Percentiles rank a stretch among this genome's conserved stretches.
Conservation (phyloP, 495 filamentous ascomycete genomes). For the Terfezia claveryi region DNA sequence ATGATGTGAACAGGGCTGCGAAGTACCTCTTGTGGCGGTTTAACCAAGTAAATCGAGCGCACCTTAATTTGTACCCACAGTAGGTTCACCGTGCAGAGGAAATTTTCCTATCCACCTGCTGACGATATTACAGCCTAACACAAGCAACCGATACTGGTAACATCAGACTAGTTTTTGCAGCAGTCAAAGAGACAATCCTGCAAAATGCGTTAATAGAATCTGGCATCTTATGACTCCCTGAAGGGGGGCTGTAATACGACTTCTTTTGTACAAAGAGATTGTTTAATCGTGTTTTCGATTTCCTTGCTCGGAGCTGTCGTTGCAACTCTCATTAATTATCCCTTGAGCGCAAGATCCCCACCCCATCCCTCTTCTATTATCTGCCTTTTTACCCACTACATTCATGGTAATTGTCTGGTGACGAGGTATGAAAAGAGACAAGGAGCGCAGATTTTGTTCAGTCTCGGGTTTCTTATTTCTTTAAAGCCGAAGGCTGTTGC, state of each 20-base stretch:
- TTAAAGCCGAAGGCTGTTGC: not conserved
- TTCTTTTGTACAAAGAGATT: slow-evolving; percentile 11
- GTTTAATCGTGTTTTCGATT: slow-evolving; percentile 1
- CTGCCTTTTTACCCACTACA: too few relatives aligned
- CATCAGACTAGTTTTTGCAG: slow-evolving; percentile 90
- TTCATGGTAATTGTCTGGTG: too few relatives aligned
- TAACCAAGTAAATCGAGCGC: slow-evolving; percentile 91
- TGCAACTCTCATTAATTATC: not conserved
- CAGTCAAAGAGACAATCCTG: slow-evolving; percentile 94
- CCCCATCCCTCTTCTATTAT: too few relatives aligned
- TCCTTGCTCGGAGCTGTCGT: not conserved
- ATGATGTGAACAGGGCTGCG: slow-evolving; percentile 90
- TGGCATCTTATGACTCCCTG: slow-evolving; percentile 54
- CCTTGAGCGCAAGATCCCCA: not conserved
- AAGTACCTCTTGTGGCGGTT: slow-evolving; percentile 98
- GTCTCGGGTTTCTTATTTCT: slow-evolving; percentile 2
- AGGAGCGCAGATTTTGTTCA: not conserved
- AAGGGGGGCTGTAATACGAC: too few relatives aligned
- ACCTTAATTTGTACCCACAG: slow-evolving; percentile 95
- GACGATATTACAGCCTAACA: slow-evolving; percentile 44
- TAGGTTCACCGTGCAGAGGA: slow-evolving; percentile 27
- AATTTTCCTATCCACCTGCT: slow-evolving; percentile 14
- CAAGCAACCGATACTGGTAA: slow-evolving; percentile 98
- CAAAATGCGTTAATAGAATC: slow-evolving; percentile 97
- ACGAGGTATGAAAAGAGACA: too few relatives aligned